A percentile compares a stretch with the other conserved stretches of the same genome.
phyloP scores from a whole-genome alignment of 2,329 filamentous ascomycete genomes.

The Scedosporium apiospermum region DNA sequence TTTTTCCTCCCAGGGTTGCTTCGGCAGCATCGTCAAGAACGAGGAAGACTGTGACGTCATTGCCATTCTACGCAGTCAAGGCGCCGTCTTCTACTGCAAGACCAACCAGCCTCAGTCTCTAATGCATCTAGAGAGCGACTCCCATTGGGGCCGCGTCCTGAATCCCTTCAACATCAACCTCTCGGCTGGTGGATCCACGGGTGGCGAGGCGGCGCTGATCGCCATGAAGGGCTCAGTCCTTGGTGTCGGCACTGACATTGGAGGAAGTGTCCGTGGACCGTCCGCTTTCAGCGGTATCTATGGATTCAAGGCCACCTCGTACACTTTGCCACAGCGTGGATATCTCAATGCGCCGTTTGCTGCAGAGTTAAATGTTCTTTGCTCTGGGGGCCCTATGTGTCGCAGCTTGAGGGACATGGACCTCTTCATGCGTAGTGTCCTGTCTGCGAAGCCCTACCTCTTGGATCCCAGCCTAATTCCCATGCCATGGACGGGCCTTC shows the following conservation, averaged over 20 bases:
- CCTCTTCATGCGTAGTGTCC: slow-evolving; percentile 18
- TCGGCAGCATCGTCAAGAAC: slow-evolving; percentile 37
- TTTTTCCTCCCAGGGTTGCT: slow-evolving; percentile 42
- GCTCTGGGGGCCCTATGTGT: slow-evolving; percentile 23
- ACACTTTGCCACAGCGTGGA: slow-evolving; percentile 14
- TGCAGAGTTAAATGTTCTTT: slow-evolving; percentile 23
- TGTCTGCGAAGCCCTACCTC: slow-evolving; percentile 18
- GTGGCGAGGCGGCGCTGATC: slow-evolving; percentile 57
- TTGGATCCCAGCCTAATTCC: slow-evolving; percentile 20
- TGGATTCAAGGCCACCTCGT: slow-evolving; percentile 46
- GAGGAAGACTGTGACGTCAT: slow-evolving; percentile 46
- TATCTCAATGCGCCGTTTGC: not conserved
- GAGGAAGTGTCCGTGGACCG: slow-evolving; percentile 42
- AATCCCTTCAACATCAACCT: slow-evolving; percentile 43
- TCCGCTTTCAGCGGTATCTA: slow-evolving; percentile 50
- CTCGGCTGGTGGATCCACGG: slow-evolving; percentile 17
- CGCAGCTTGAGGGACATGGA: slow-evolving; percentile 22
- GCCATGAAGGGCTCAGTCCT: slow-evolving; percentile 46
- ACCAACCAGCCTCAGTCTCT: slow-evolving; percentile 52
- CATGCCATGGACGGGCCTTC: slow-evolving; percentile 3
- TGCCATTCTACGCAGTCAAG: slow-evolving; percentile 38
- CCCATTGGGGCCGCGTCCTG: slow-evolving; percentile 51
- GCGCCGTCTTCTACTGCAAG: slow-evolving; percentile 47
- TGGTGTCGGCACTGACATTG: slow-evolving; percentile 57
- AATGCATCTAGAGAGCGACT: slow-evolving; percentile 60